Base-by-base conservation (phyloP, 768 basidiomycete genomes). In the Xerocomus potaroensis region DNA sequence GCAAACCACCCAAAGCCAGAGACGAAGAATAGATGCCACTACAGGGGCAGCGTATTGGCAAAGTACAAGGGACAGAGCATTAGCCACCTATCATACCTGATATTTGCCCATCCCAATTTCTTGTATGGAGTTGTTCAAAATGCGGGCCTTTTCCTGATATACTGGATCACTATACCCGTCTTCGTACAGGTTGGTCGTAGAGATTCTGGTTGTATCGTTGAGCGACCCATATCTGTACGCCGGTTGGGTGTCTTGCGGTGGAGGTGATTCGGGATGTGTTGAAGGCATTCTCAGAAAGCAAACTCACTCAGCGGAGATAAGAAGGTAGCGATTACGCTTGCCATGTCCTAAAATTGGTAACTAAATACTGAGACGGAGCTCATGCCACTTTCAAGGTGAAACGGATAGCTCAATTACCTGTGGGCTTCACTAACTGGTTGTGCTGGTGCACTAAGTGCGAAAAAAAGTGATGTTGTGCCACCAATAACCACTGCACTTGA, bases 51-150 rank as follows among this genome's bases (percentile, higher is more conserved):
- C 2, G 22, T 11, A 15, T 23, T 43, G n/a, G 36, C 5, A 15
- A 18, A 36, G 31, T 39, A 30, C 40, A 8, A 12, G 12, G 14
- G 8, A 31, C 4, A 24, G 22, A 27, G 2, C 19, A 15, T 4
- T 3, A 8, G 2, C 3, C 8, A 23, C 23, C n/a, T 0, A 23
- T 6, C 31, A 15, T 39, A 72, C 76, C 70, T 79, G 78, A 49
- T 79, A 80, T 50, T 62, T 72, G 6, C 78, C 79, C 76, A 80
- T 79, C 2, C 78, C 78, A 16, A 80, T 76, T 27, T 76, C 73
- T 55, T 76, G 74, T 35, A 79, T 67, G 4, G 74, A 69, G 32
- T 64, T 63, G 38, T 75, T 76, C 45, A 79, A 47, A 26, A 78
- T 57, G 21, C 64, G 63, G 1, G 78, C 77, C 53, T 78, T 79